These are phyloP conservation scores for Dendrostoma leiphaemia DNA, from an alignment of 2,329 filamentous ascomycete genomes.

Conservation along the genomic window DNA sequence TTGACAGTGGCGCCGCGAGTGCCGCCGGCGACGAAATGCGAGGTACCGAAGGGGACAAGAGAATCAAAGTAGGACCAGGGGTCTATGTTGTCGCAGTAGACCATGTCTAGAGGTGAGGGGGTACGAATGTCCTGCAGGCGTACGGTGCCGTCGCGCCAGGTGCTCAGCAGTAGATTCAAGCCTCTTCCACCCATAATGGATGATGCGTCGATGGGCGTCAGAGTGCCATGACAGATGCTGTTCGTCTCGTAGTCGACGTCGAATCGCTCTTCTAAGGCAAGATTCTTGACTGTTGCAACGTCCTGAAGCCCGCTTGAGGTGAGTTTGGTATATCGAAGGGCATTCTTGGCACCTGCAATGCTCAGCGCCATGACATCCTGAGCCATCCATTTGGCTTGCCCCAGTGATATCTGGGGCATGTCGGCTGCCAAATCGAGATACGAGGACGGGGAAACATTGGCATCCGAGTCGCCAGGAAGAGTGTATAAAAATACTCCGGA, in stretches of 20 bases:
- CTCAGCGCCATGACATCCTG: slow-evolving; percentile 44
- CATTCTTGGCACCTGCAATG: slow-evolving; percentile 38
- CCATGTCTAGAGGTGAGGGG: slow-evolving; percentile 41
- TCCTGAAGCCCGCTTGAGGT: slow-evolving; percentile 44
- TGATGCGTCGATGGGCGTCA: slow-evolving; percentile 41
- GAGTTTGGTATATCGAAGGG: slow-evolving; percentile 44
- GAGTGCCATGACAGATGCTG: slow-evolving; percentile 35
- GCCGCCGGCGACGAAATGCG: slow-evolving; percentile 51
- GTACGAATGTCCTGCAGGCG: slow-evolving; percentile 50
- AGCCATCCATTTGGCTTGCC: slow-evolving; percentile 43
- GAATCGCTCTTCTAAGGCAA: slow-evolving; percentile 25
- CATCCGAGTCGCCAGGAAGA: slow-evolving; percentile 21
- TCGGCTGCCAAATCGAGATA: slow-evolving; percentile 22
- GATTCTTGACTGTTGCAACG: slow-evolving; percentile 32
- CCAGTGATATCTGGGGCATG: slow-evolving; percentile 22
- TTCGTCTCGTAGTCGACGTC: slow-evolving; percentile 23
- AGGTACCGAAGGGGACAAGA: slow-evolving; percentile 47
- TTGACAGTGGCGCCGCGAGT: slow-evolving; percentile 42
- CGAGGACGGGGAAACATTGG: slow-evolving; percentile 18
- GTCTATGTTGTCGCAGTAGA: slow-evolving; percentile 54
- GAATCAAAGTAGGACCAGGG: slow-evolving; percentile 44
- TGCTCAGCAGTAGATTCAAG: slow-evolving; percentile 44
- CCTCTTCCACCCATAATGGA: slow-evolving; percentile 29
- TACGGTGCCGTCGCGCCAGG: slow-evolving; percentile 51
- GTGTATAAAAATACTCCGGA: slow-evolving; percentile 34